Evolutionary conservation across 225 moss, liverwort and hornwort genomes (phyloP).

Genomic region (Pleurozium schreberi): DNA sequence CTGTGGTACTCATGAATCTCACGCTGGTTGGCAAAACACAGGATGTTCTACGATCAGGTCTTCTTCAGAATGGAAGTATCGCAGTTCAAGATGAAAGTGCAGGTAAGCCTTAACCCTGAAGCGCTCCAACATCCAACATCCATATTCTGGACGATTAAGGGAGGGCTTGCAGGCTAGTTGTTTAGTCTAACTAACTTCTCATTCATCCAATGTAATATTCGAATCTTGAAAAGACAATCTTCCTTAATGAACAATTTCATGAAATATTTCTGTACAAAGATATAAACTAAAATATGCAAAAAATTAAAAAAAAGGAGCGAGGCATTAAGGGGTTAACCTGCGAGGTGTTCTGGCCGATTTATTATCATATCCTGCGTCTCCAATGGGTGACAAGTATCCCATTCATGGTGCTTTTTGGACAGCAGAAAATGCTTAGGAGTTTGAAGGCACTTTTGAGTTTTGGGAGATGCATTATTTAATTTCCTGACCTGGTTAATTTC

Average conservation of each 20-base stretch:
- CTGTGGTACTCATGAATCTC: background rate
- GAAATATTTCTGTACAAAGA: too few relatives aligned
- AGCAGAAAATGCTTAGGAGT: background rate
- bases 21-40: background rate
- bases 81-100: constrained; percentile 86
- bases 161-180: too few relatives aligned
- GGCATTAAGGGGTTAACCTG: too few relatives aligned
- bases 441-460: background rate
- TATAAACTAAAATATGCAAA: too few relatives aligned
- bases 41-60: constrained; percentile 65
- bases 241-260: too few relatives aligned
- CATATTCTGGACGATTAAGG: too few relatives aligned
- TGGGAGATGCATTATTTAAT: background rate
- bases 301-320: too few relatives aligned
- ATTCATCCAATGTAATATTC: too few relatives aligned
- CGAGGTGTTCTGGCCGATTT: background rate
- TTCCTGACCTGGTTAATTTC: background rate
- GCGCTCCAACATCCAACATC: too few relatives aligned
- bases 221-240: too few relatives aligned
- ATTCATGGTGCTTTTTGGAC: background rate
- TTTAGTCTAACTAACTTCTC: too few relatives aligned
- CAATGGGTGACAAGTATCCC: background rate
- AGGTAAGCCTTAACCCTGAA: constrained; percentile 16
- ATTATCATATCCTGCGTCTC: background rate
- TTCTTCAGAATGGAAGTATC: constrained; percentile 57